phyloP scores from a whole-genome alignment of 768 basidiomycete species.

The Kockovaella imperatae region DNA sequence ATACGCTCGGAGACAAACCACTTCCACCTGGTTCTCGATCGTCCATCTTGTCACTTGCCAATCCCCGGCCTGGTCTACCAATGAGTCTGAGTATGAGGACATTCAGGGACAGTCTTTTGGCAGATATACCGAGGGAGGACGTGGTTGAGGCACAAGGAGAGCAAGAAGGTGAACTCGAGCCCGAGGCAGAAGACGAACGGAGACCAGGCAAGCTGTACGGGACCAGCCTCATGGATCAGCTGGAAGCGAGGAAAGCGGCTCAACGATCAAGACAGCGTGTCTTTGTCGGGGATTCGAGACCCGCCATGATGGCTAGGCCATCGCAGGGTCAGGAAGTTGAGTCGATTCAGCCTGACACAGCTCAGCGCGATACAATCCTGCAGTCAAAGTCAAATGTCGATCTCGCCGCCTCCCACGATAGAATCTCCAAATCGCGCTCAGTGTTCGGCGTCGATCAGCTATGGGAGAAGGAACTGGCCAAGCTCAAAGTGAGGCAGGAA shows the following conservation, averaged over 20 bases:
- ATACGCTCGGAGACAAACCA: constrained; percentile 63
- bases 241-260: constrained; percentile 67
- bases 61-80: constrained; percentile 17
- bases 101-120: constrained; percentile 70
- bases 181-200: constrained; percentile 39
- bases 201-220: constrained; percentile 53
- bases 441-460: constrained; percentile 90
- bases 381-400: constrained; percentile 9
- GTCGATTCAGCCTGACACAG: constrained; percentile 56
- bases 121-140: constrained; percentile 63
- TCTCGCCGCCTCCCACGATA: constrained; percentile 1
- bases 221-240: constrained; percentile 74
- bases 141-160: constrained; percentile 63
- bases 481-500: constrained; percentile 68
- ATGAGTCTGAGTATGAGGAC: constrained; percentile 69
- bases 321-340: constrained; percentile 48
- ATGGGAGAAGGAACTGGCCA: constrained; percentile 81
- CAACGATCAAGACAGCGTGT: constrained; percentile 51
- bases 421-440: constrained; percentile 55
- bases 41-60: constrained; percentile 46
- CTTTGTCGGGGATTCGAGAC: constrained; percentile 78
- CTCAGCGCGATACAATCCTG: constrained; percentile 8
- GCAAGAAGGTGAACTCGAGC: constrained; percentile 59
- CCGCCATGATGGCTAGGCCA: constrained; percentile 84
- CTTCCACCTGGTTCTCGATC: constrained; percentile 67